phyloP scores from a whole-genome alignment of 495 filamentous ascomycete species.

The Penicillium turbatum region DNA sequence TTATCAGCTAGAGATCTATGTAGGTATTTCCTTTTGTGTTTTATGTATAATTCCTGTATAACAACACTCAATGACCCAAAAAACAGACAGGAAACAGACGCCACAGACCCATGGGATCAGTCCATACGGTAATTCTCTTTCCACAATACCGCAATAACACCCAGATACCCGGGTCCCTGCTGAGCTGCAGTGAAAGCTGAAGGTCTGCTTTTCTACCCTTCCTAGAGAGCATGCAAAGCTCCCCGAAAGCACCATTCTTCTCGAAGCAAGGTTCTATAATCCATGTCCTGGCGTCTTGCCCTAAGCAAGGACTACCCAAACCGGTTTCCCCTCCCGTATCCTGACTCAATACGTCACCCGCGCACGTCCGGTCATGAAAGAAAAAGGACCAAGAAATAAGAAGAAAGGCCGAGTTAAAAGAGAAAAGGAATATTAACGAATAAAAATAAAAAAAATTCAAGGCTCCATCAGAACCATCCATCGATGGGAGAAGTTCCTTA shows the following conservation, averaged over 20 bases:
- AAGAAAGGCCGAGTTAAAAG: background rate
- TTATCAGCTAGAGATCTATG: no score
- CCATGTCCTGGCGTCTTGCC: conserved; percentile 3
- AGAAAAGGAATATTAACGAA: background rate
- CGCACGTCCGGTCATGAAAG: conserved; percentile 4
- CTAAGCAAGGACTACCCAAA: conserved; percentile 1
- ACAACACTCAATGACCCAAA: no score
- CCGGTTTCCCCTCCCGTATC: background rate
- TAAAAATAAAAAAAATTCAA: background rate
- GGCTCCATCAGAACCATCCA: conserved; percentile 18
- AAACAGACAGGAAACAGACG: background rate
- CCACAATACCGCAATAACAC: background rate
- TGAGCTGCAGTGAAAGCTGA: background rate
- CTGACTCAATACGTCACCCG: background rate
- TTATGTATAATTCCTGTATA: no score
- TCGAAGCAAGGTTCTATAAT: conserved; percentile 26
- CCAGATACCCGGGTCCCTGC: background rate
- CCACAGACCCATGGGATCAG: conserved; percentile 4
- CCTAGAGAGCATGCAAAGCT: background rate
- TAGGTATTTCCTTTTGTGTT: no score
- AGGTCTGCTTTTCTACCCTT: background rate
- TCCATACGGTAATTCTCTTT: conserved; percentile 2
- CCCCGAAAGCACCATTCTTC: conserved; percentile 4
- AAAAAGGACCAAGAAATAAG: background rate
- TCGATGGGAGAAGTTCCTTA: conserved; percentile 5